phyloP scores from a whole-genome alignment of 371 early-diverging fungal species.

The Phascolomyces articulosus region DNA sequence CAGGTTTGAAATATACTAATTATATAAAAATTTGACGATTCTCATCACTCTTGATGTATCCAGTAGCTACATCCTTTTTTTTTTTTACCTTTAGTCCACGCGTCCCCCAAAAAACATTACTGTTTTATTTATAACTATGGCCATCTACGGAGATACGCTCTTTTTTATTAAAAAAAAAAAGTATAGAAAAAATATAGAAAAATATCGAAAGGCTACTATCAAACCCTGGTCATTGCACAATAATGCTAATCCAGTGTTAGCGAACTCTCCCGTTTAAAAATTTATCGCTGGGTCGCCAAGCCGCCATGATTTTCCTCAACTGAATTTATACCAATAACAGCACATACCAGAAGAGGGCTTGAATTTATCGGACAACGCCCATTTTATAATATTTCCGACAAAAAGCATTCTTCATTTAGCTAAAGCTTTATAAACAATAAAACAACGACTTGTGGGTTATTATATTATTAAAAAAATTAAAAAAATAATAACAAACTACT shows the following conservation, averaged over 20 bases:
- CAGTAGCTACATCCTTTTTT: no score
- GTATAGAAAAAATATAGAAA: no score
- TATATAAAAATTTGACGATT: no score
- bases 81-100: no score
- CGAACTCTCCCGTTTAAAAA: conserved; percentile 17
- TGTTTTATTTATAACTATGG: no score
- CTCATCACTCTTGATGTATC: no score
- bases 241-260: conserved; percentile 15
- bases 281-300: conserved; percentile 11
- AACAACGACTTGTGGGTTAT: conserved; percentile 8
- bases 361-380: neutral
- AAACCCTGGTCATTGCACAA: conserved; percentile 20
- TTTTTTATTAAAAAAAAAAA: no score
- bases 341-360: neutral
- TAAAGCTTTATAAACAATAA: neutral
- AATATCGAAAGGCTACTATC: conserved; percentile 24
- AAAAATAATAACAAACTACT: neutral
- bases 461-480: neutral
- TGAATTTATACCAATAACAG: neutral
- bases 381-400: neutral
- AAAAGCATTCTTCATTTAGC: neutral
- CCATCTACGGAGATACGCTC: no score
- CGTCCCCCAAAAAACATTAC: no score
- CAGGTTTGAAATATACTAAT: no score
- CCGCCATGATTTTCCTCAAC: neutral